These are phyloP conservation scores for Candida sp. DNA, from an alignment of 1,139 yeast genomes.

Conservation along the genomic window DNA sequence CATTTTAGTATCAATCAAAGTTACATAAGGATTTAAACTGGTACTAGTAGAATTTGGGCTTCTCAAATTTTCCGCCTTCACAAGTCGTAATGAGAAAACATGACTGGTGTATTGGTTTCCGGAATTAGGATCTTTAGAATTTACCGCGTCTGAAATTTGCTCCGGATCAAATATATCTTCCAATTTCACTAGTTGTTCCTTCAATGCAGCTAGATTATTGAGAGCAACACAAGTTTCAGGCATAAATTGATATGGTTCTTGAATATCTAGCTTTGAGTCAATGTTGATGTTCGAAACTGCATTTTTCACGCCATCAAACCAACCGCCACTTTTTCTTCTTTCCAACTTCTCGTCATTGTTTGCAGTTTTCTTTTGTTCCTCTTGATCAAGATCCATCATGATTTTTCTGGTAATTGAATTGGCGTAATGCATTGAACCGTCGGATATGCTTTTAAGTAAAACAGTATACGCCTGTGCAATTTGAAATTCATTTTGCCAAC, in stretches of 20 bases:
- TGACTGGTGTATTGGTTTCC: slow-evolving; percentile 41
- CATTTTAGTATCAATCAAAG: slow-evolving; percentile 58
- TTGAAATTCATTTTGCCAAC: slow-evolving; percentile 65
- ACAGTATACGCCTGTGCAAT: slow-evolving; percentile 57
- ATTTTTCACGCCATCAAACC: slow-evolving; percentile 46
- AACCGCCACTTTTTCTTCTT: slow-evolving; percentile 24
- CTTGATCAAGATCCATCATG: slow-evolving; percentile 47
- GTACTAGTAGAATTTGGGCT: slow-evolving; percentile 24
- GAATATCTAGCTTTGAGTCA: slow-evolving; percentile 29
- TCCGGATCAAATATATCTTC: slow-evolving; percentile 68
- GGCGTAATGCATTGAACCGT: slow-evolving; percentile 56
- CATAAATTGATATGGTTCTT: slow-evolving; percentile 60
- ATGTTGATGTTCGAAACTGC: slow-evolving; percentile 44
- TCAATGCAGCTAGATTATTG: slow-evolving; percentile 65
- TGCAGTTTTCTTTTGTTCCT: slow-evolving; percentile 22
- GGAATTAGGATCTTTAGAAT: slow-evolving; percentile 26
- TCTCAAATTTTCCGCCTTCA: slow-evolving; percentile 69
- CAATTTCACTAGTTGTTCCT: slow-evolving; percentile 52
- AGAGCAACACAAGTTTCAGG: slow-evolving; percentile 71
- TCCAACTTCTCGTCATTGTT: slow-evolving; percentile 21
- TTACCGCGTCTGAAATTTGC: slow-evolving; percentile 46
- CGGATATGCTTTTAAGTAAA: slow-evolving; percentile 59
- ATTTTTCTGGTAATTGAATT: slow-evolving; percentile 43
- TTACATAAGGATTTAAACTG: slow-evolving; percentile 63
- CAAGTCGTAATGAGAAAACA: slow-evolving; percentile 62